A percentile compares a stretch with the other conserved stretches of the same genome.
phyloP scores from a whole-genome alignment of 2,329 filamentous ascomycete species.

The Fonsecaea pedrosoi region DNA sequence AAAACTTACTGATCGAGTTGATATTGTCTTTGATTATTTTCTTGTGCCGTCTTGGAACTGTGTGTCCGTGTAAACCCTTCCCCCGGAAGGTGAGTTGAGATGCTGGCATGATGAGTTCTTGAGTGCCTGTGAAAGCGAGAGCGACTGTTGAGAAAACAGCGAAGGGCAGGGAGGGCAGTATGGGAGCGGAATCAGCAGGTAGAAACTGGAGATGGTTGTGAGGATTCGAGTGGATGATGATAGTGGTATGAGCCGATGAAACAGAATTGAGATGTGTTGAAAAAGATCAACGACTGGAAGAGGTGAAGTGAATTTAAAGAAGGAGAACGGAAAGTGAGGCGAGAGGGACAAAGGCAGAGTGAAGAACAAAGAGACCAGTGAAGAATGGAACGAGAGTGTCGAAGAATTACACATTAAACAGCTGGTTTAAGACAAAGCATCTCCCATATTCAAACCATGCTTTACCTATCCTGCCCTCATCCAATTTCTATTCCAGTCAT shows the following conservation, averaged over 20 bases:
- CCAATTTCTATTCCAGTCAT: constrained; percentile 31
- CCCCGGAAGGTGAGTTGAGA: not conserved
- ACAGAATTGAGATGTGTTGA: not conserved
- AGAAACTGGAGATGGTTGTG: not conserved
- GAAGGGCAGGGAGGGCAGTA: not conserved
- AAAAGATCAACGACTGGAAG: not conserved
- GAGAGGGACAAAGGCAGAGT: not conserved
- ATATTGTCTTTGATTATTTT: not conserved
- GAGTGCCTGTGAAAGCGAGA: not conserved
- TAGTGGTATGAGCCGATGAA: not conserved
- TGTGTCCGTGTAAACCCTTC: constrained; percentile 1
- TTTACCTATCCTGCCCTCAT: constrained; percentile 37
- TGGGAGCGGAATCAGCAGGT: not conserved
- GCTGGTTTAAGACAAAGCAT: constrained; percentile 24
- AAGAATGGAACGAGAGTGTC: not conserved
- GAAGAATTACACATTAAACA: constrained; percentile 39
- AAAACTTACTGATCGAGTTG: constrained; percentile 42
- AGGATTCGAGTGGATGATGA: not conserved
- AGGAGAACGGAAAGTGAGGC: not conserved
- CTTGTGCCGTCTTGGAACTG: constrained; percentile 11
- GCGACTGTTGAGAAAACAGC: not conserved
- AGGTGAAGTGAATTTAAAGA: constrained; percentile 13
- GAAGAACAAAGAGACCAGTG: constrained; percentile 9
- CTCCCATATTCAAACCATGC: constrained; percentile 43
- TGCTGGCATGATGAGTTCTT: not conserved